phyloP scores from a whole-genome alignment of 306 rosid genomes.

The Carpinus fangiana region DNA sequence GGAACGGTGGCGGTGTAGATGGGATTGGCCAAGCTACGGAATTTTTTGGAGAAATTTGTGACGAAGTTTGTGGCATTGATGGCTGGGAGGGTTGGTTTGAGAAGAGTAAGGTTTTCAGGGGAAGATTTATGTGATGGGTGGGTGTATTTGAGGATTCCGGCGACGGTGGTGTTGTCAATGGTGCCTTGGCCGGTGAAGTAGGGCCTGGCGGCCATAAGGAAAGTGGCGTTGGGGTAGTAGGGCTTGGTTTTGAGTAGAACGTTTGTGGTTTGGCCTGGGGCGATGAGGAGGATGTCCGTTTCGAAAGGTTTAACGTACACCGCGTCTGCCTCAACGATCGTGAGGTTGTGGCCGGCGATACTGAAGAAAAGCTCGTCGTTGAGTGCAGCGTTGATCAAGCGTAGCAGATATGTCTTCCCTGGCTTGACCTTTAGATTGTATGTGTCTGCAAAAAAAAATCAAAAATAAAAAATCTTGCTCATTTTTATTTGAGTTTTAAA shows the following conservation, averaged over 20 bases:
- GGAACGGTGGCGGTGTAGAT: conserved; percentile 73
- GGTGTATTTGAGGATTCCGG: conserved; percentile 61
- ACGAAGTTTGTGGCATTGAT: conserved; percentile 67
- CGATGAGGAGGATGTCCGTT: conserved; percentile 44
- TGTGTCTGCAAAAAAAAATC: conserved; percentile 45
- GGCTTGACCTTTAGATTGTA: conserved; percentile 71
- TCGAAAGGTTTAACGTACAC: conserved; percentile 66
- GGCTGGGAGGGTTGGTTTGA: conserved; percentile 59
- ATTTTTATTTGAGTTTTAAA: too few relatives aligned
- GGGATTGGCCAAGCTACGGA: conserved; percentile 52
- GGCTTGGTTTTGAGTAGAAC: conserved; percentile 64
- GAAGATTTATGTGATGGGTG: conserved; percentile 27
- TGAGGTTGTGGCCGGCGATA: conserved; percentile 72
- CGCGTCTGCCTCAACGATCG: conserved; percentile 77
- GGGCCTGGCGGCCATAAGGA: conserved; percentile 62
- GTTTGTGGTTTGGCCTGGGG: conserved; percentile 80
- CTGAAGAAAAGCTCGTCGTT: conserved; percentile 80
- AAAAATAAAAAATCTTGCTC: too few relatives aligned
- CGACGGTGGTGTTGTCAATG: conserved; percentile 71
- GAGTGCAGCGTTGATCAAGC: conserved; percentile 87
- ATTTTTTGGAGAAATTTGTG: conserved; percentile 43
- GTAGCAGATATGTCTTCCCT: conserved; percentile 72
- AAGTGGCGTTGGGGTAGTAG: conserved; percentile 54
- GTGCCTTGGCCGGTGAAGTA: conserved; percentile 60
- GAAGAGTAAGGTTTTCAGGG: conserved; percentile 30